Evolutionary conservation across 2,329 filamentous ascomycete species (phyloP).

Genomic region (Alternaria rosae): DNA sequence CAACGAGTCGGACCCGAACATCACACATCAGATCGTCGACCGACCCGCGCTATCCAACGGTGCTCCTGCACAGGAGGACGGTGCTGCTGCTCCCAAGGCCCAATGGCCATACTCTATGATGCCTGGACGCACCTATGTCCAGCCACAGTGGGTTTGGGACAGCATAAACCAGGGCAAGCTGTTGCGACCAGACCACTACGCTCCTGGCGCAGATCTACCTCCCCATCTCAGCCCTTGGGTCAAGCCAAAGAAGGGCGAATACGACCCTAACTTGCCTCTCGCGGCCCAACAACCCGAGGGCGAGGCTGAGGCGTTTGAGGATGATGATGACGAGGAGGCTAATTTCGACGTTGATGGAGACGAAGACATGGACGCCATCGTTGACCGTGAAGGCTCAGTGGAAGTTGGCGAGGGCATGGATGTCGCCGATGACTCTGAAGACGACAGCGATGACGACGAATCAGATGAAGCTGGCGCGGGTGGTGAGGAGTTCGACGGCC

Average conservation of each 20-base stretch:
- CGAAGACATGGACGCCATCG: conserved; percentile 39
- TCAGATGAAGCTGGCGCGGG: conserved; percentile 38
- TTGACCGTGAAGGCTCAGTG: conserved; percentile 51
- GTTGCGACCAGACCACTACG: conserved; percentile 85
- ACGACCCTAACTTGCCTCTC: conserved; percentile 86
- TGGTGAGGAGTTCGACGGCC: conserved; percentile 55
- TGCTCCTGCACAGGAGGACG: conserved; percentile 52
- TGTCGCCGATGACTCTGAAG: conserved; percentile 53
- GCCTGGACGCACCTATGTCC: conserved; percentile 90
- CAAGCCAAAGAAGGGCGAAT: conserved; percentile 82
- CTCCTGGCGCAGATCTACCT: conserved; percentile 85
- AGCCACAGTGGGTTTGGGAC: conserved; percentile 99
- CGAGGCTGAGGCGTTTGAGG: conserved; percentile 77
- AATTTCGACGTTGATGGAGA: conserved; percentile 49
- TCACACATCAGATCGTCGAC: conserved; percentile 97
- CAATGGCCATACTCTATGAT: conserved; percentile 73
- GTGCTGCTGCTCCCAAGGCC: conserved; percentile 53
- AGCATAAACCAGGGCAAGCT: conserved; percentile 91
- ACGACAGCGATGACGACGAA: conserved; percentile 56
- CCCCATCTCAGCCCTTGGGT: conserved; percentile 97
- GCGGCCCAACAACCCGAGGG: conserved; percentile 88
- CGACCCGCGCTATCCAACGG: conserved; percentile 70
- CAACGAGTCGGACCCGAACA: conserved; percentile 83
- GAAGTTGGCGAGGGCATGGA: conserved; percentile 62
- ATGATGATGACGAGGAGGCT: conserved; percentile 55